phyloP scores from a whole-genome alignment of 2,329 filamentous ascomycete species.

The Gliomastix tumulicola region DNA sequence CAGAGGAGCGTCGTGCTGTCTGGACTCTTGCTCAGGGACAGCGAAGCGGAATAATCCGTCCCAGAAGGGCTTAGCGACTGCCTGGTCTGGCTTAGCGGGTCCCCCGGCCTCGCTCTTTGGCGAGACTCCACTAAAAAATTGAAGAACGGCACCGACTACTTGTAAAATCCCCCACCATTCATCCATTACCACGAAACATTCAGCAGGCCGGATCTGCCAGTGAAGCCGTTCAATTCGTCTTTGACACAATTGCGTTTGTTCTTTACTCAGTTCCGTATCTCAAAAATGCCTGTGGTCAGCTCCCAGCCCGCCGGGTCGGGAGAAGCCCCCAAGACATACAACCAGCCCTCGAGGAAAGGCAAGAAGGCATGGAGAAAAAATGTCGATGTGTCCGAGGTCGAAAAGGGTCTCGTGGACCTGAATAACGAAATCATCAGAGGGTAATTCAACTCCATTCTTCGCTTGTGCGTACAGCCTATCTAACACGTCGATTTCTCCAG shows the following conservation, averaged over 20 bases:
- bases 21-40: no score
- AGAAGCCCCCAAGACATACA: constrained; percentile 70
- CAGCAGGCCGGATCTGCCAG: no score
- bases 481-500: constrained; percentile 35
- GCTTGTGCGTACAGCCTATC: no score
- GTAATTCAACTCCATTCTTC: constrained; percentile 46
- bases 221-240: neutral
- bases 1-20: no score
- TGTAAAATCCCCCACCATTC: neutral
- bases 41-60: no score
- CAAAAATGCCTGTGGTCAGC: constrained; percentile 46
- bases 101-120: no score
- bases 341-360: constrained; percentile 88
- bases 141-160: neutral
- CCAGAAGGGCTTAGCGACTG: no score
- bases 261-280: neutral
- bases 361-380: constrained; percentile 99
- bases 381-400: constrained; percentile 83
- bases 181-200: neutral
- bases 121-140: constrained; percentile 10
- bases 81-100: no score
- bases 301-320: constrained; percentile 36
- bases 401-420: constrained; percentile 73
- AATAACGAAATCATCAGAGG: constrained; percentile 89
- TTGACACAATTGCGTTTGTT: neutral